A percentile compares a stretch with the other conserved stretches of the same genome.
phyloP scores from a whole-genome alignment of 495 filamentous ascomycete species.

The Choiromyces venosus region DNA sequence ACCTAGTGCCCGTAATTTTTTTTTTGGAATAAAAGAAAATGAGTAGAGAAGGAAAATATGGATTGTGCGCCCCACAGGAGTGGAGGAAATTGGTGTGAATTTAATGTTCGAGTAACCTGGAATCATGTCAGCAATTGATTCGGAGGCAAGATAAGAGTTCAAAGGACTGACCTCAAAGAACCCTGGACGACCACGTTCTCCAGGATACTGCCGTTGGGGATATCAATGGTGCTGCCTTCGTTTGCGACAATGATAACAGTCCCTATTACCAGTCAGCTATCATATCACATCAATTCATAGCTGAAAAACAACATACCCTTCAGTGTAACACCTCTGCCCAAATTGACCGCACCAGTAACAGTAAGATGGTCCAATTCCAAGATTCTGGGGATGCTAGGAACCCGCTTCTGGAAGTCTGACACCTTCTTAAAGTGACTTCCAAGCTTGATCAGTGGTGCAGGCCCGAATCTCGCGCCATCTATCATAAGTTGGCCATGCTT shows the following conservation, averaged over 20 bases:
- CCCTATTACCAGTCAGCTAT: conserved; percentile 14
- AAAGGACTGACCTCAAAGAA: conserved; percentile 60
- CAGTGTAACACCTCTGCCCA: conserved; percentile 86
- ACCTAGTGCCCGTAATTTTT: neutral
- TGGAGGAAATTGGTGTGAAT: neutral
- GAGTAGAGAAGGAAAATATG: conserved; percentile 17
- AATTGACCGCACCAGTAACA: conserved; percentile 92
- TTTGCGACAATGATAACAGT: conserved; percentile 99
- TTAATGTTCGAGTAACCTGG: conserved; percentile 39
- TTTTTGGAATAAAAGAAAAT: conserved; percentile 27
- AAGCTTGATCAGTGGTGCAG: conserved; percentile 98
- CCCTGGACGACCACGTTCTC: conserved; percentile 99
- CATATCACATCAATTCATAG: conserved; percentile 15
- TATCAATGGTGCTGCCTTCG: conserved; percentile 95
- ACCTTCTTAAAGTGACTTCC: conserved; percentile 99
- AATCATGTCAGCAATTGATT: conserved; percentile 15
- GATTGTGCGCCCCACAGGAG: neutral
- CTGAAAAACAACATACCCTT: conserved; percentile 56
- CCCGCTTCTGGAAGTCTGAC: conserved; percentile 97
- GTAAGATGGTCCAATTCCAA: conserved; percentile 97
- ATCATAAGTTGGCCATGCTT: conserved; percentile 98
- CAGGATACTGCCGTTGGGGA: conserved; percentile 89
- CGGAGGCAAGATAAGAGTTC: neutral
- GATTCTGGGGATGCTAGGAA: conserved; percentile 93
- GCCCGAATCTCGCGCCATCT: conserved; percentile 91